Evolutionary conservation across 495 filamentous ascomycete genomes (phyloP).

Genomic region (Penicillium argentinense): DNA sequence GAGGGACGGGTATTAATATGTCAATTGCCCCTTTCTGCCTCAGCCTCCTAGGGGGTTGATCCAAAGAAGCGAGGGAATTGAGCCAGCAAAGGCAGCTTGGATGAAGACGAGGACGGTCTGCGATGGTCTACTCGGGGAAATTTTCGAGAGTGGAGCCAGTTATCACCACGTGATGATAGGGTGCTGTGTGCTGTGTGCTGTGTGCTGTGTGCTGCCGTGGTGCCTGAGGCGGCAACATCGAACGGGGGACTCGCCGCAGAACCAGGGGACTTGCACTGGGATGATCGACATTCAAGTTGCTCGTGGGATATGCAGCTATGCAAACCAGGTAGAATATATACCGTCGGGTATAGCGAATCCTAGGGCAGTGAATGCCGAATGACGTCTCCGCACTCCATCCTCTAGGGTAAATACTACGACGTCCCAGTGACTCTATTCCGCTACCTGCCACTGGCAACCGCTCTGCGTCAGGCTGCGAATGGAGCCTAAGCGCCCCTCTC

Average conservation of each 20-base stretch:
- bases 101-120: conserved; percentile 14
- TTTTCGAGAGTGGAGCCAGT: conserved; percentile 49
- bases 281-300: too few relatives aligned
- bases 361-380: too few relatives aligned
- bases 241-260: too few relatives aligned
- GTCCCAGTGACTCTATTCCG: too few relatives aligned
- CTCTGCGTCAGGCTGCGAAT: conserved; percentile 19
- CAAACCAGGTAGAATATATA: too few relatives aligned
- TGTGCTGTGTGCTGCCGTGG: too few relatives aligned
- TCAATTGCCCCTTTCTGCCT: conserved; percentile 13
- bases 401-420: too few relatives aligned
- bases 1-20: neutral
- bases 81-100: conserved; percentile 33
- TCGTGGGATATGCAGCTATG: too few relatives aligned
- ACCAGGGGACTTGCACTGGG: too few relatives aligned
- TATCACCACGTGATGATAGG: conserved; percentile 53
- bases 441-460: neutral
- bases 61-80: conserved; percentile 21
- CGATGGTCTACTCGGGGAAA: conserved; percentile 36
- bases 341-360: too few relatives aligned
- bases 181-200: neutral
- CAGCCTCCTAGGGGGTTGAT: conserved; percentile 20
- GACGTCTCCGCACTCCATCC: too few relatives aligned
- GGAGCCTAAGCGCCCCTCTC: conserved; percentile 38
- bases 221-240: too few relatives aligned